Evolutionary conservation across 2,329 filamentous ascomycete species (phyloP).

Genomic region (Metarhizium album): DNA sequence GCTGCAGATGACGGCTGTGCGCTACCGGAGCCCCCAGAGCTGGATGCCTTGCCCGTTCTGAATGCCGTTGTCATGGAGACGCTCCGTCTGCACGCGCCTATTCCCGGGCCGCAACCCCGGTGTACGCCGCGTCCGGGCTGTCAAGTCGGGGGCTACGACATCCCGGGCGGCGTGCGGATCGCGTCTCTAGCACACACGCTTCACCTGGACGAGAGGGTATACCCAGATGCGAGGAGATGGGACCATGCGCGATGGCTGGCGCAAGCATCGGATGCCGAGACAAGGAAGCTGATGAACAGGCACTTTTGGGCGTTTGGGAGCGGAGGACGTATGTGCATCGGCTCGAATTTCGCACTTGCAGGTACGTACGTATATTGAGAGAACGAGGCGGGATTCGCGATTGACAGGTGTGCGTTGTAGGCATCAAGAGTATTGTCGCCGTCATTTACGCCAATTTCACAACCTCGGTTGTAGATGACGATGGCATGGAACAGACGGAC

Average conservation of each 20-base stretch:
- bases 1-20: constrained; percentile 16
- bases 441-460: neutral
- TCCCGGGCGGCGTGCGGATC: constrained; percentile 42
- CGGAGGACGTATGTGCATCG: constrained; percentile 58
- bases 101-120: constrained; percentile 44
- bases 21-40: constrained; percentile 25
- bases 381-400: neutral
- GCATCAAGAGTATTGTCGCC: neutral
- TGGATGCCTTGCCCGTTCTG: constrained; percentile 41
- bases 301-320: constrained; percentile 60
- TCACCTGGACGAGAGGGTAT: constrained; percentile 41
- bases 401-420: neutral
- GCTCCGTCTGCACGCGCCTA: constrained; percentile 43
- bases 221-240: constrained; percentile 38
- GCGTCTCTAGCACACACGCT: constrained; percentile 43
- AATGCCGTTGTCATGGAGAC: constrained; percentile 49
- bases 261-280: constrained; percentile 20
- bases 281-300: constrained; percentile 31
- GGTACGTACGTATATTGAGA: constrained; percentile 30
- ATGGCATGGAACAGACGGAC: constrained; percentile 2
- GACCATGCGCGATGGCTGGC: constrained; percentile 41
- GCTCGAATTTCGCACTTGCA: constrained; percentile 54
- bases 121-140: constrained; percentile 34
- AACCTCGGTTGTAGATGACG: neutral
- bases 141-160: constrained; percentile 24